Evolutionary conservation across 805 yeast species (phyloP), one percentile per base, ranked within the genome.

Genomic region (Torulaspora indica): DNA sequence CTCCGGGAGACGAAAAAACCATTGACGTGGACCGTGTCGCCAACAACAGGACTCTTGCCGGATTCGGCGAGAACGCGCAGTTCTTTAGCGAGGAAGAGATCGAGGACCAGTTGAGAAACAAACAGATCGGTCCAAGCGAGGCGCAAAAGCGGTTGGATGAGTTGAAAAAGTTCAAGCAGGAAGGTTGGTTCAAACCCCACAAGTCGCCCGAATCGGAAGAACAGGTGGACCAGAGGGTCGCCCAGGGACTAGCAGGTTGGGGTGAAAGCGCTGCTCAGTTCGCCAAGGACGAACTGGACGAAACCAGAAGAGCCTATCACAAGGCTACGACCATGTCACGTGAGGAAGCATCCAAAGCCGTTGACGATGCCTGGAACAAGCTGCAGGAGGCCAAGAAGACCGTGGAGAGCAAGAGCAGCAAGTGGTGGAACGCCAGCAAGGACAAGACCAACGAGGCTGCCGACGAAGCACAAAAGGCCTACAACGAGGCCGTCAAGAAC

Each of bases 31-130:
- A 37, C 32, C 35, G 30, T 31, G 15, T 23, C 14, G 33, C 36
- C 15, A 33, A 36, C 29, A 49, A 41, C 14, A 44, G 52, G 8
- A 57, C 72, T 3, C 60, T 73, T 3, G 58, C 55, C 18, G 78
- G 78, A 1, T 74, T 76, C 73, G 76, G 78, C 28, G 75, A 72
- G 38, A 60, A 67, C 37, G 77, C 77, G 4, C 55, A 58, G 15
- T 64, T 62, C 23, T 61, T 69, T 42, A 69, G 71, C 12, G 52
- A 57, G 25, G 73, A 70, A 23, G 67, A 66, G 43, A 54, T 63
- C 17, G 64, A 64, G 14, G 63, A 61, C 23, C 47, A 47, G 31
- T 35, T 53, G 35, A 48, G 54, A 14, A 53, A 47, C 50, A 47
- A 45, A 41, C 34, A 44, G 31, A 49, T 47, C 22, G 58, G 57